phyloP scores from a whole-genome alignment of 805 yeast species.

The Starmerella apicola region DNA sequence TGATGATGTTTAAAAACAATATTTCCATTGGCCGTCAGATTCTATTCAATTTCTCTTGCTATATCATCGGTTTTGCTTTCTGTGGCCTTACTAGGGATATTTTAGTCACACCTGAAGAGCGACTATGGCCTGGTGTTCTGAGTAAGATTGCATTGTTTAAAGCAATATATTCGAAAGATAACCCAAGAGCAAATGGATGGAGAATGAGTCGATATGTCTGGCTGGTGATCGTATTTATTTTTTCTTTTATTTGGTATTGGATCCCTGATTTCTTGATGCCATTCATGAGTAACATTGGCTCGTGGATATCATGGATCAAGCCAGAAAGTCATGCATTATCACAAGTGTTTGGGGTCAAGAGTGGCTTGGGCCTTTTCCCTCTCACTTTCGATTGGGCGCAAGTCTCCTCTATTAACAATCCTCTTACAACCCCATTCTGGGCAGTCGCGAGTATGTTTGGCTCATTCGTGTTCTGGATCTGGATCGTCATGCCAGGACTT shows the following conservation, averaged over 20 bases:
- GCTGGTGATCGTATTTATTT: constrained; percentile 33
- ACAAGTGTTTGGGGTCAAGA: constrained; percentile 47
- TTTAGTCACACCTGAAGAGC: constrained; percentile 47
- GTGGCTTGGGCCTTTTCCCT: constrained; percentile 57
- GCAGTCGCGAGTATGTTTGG: constrained; percentile 34
- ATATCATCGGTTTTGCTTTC: constrained; percentile 51
- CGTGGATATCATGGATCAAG: constrained; percentile 52
- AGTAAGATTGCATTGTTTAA: constrained; percentile 46
- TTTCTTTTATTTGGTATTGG: constrained; percentile 42
- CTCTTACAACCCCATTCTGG: constrained; percentile 47
- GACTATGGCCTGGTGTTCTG: constrained; percentile 58
- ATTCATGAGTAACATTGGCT: constrained; percentile 51
- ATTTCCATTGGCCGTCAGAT: constrained; percentile 49
- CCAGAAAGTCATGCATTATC: constrained; percentile 43
- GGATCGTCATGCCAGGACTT: constrained; percentile 19
- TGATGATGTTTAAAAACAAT: constrained; percentile 34
- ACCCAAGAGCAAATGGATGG: constrained; percentile 49
- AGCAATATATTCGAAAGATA: constrained; percentile 37
- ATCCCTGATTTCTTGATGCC: constrained; percentile 49
- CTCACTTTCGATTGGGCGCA: constrained; percentile 59
- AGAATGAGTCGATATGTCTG: constrained; percentile 38
- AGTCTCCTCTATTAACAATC: constrained; percentile 31
- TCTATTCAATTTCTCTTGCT: constrained; percentile 41
- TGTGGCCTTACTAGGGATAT: constrained; percentile 51
- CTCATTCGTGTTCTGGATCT: constrained; percentile 41